Evolutionary conservation across 768 basidiomycete genomes (phyloP).

Genomic region (Guyanaporus albipodus): DNA sequence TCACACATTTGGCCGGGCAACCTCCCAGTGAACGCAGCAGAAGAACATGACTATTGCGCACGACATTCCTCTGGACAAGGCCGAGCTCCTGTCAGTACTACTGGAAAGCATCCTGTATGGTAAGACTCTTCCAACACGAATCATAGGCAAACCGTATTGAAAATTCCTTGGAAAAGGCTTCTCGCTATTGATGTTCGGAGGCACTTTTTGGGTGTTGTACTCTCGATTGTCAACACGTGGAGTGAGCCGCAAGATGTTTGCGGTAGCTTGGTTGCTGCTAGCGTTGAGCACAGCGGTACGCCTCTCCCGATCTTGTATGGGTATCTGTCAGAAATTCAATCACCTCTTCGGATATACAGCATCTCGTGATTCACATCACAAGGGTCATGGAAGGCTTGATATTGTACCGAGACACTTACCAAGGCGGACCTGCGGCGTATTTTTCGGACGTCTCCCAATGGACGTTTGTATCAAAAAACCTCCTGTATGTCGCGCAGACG

Average conservation of each 20-base stretch:
- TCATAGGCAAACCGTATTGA: not conserved
- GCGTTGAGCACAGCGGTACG: slow-evolving; percentile 26
- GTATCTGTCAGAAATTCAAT: not conserved
- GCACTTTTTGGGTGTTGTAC: slow-evolving; percentile 24
- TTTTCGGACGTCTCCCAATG: slow-evolving; percentile 18
- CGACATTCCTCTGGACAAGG: slow-evolving; percentile 1
- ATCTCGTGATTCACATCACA: slow-evolving; percentile 21
- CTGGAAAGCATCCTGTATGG: slow-evolving; percentile 14
- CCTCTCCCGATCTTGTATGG: not conserved
- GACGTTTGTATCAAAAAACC: not conserved
- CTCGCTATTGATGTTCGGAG: slow-evolving; percentile 33
- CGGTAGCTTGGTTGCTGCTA: slow-evolving; percentile 20
- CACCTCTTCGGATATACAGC: slow-evolving; percentile 11
- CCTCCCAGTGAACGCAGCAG: too few relatives aligned
- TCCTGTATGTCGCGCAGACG: slow-evolving; percentile 8
- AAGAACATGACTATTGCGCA: too few relatives aligned
- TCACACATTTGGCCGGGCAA: too few relatives aligned
- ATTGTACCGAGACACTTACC: slow-evolving; percentile 13
- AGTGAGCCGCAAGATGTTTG: slow-evolving; percentile 19
- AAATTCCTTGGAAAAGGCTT: slow-evolving; percentile 18
- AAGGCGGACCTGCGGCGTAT: slow-evolving; percentile 23
- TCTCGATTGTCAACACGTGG: slow-evolving; percentile 1
- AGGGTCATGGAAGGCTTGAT: slow-evolving; percentile 23
- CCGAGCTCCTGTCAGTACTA: slow-evolving; percentile 2
- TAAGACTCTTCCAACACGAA: not conserved